These are phyloP conservation scores for Adenanthera pavonina DNA, from an alignment of 306 rosid species.

Conservation along the genomic window DNA sequence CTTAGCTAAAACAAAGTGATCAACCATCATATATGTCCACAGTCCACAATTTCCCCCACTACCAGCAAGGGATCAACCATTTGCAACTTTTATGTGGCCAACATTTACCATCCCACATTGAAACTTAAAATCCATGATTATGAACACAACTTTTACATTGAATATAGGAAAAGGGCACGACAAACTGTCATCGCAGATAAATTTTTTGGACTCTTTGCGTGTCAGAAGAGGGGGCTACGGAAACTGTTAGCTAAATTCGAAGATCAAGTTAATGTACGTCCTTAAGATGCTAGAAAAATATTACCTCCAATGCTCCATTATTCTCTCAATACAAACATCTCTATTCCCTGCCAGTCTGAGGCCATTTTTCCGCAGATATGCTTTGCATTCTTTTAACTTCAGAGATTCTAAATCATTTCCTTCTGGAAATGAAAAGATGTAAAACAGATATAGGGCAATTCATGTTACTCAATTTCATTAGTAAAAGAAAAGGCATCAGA, in stretches of 20 bases:
- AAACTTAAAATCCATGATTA: conserved; percentile 13
- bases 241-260: background rate
- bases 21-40: conserved; percentile 6
- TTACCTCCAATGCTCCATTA: conserved; percentile 75
- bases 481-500: background rate
- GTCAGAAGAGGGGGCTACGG: background rate
- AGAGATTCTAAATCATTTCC: conserved; percentile 53
- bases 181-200: background rate
- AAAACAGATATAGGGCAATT: background rate
- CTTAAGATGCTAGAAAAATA: background rate
- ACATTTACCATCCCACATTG: background rate
- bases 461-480: background rate
- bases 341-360: conserved; percentile 71
- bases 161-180: background rate
- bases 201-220: background rate
- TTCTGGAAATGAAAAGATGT: conserved; percentile 43
- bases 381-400: conserved; percentile 68
- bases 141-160: background rate
- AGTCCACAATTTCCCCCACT: conserved; percentile 12
- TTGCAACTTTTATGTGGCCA: background rate
- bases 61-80: conserved; percentile 4
- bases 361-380: conserved; percentile 64
- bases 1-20: conserved; percentile 5
- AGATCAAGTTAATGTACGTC: background rate
- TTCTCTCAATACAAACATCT: conserved; percentile 63